Conservation (phyloP, 495 filamentous ascomycete genomes). For the Aspergillus campestris region DNA sequence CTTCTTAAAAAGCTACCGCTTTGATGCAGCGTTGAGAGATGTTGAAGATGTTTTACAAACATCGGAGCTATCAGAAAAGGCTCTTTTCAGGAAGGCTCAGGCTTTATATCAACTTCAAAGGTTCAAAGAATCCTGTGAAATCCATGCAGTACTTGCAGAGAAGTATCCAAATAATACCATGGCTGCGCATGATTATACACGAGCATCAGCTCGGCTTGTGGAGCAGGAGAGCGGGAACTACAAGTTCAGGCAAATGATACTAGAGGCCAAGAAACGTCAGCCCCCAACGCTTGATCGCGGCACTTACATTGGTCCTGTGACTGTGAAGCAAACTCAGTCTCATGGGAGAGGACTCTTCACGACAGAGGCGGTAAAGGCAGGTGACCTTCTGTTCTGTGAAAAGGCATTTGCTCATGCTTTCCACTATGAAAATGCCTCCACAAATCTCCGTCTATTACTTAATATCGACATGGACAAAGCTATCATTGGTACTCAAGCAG, state of each 20-base stretch:
- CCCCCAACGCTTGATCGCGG: conserved; percentile 38
- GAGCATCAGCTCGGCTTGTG: conserved; percentile 12
- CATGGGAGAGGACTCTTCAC: conserved; percentile 42
- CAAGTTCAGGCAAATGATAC: conserved; percentile 33
- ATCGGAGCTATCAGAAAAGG: conserved; percentile 31
- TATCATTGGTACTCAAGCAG: conserved; percentile 22
- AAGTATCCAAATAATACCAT: conserved; percentile 20
- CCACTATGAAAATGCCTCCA: conserved; percentile 1
- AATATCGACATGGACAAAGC: conserved; percentile 20
- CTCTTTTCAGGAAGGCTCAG: conserved; percentile 35
- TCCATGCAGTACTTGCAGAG: conserved; percentile 11
- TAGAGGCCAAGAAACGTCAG: conserved; percentile 19
- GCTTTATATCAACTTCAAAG: conserved; percentile 38
- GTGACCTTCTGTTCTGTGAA: conserved; percentile 47
- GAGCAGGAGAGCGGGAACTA: conserved; percentile 29
- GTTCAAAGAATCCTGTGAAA: conserved; percentile 28
- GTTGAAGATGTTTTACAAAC: conserved; percentile 22
- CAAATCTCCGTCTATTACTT: conserved; percentile 20
- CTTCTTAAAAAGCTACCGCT: conserved; percentile 34
- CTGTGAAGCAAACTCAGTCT: conserved; percentile 12
- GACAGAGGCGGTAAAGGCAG: conserved; percentile 37
- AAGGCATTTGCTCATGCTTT: conserved; percentile 43
- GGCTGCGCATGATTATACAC: conserved; percentile 5
- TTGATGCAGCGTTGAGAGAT: conserved; percentile 40
- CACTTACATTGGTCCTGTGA: conserved; percentile 30